Evolutionary conservation across 352 stramenopile species (phyloP).

Genomic region (Pythium oligandrum): DNA sequence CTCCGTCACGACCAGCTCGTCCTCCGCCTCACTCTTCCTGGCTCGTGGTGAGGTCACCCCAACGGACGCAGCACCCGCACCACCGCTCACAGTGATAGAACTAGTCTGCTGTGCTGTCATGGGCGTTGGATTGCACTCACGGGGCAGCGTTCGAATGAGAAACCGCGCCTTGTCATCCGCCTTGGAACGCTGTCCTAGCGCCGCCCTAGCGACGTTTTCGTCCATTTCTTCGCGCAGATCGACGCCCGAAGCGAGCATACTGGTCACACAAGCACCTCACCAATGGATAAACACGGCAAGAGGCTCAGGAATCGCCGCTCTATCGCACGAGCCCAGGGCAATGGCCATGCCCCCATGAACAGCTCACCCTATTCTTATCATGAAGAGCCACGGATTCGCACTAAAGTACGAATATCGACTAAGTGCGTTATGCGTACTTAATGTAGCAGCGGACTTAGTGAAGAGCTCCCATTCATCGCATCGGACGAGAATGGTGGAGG

Average conservation of each 20-base stretch:
- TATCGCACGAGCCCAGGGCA: too few species aligned
- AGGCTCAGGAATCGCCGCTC: too few species aligned
- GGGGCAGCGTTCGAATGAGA: slow-evolving; percentile 64
- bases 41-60: background rate
- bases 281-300: background rate
- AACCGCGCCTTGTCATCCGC: slow-evolving; percentile 45
- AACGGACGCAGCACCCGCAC: background rate
- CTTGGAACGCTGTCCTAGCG: background rate
- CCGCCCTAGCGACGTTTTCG: slow-evolving; percentile 1
- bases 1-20: slow-evolving; percentile 21
- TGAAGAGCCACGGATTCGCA: too few species aligned
- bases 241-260: slow-evolving; percentile 22
- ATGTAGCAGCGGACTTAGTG: too few species aligned
- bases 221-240: slow-evolving; percentile 60
- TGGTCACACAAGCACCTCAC: slow-evolving; percentile 24
- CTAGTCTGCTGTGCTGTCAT: slow-evolving; percentile 1
- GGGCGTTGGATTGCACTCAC: slow-evolving; percentile 68
- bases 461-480: too few species aligned
- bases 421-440: too few species aligned
- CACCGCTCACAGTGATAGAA: too few species aligned
- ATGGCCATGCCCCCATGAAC: too few species aligned
- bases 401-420: too few species aligned
- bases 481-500: slow-evolving; percentile 13
- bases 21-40: background rate
- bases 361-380: too few species aligned